A percentile compares a stretch with the other conserved stretches of the same genome.
Conservation (phyloP, 495 filamentous ascomycete species). For the Daldinia grandis region DNA sequence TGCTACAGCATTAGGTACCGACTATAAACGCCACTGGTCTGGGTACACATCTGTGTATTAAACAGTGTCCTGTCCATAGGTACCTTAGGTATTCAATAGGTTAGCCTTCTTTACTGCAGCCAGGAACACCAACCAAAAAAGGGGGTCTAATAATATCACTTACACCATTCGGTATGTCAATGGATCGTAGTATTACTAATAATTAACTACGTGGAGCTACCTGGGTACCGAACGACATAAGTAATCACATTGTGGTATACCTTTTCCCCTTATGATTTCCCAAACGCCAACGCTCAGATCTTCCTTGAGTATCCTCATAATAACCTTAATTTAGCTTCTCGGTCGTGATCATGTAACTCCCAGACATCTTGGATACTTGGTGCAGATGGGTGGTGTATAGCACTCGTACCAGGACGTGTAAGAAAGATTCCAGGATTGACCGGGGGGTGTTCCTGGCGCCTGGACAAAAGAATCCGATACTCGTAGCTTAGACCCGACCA, state of each 20-base stretch:
- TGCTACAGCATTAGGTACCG: too few species aligned
- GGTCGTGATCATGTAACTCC: conserved; percentile 19
- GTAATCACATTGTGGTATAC: background rate
- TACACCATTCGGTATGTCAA: too few species aligned
- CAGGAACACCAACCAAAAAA: too few species aligned
- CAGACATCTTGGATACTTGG: conserved; percentile 14
- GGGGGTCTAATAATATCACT: too few species aligned
- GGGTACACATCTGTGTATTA: too few species aligned
- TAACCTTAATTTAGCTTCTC: background rate
- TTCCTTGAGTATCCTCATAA: background rate
- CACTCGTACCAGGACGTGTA: conserved; percentile 22
- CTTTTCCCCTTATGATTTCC: background rate
- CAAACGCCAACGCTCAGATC: background rate
- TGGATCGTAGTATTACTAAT: background rate
- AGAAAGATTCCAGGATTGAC: conserved; percentile 10
- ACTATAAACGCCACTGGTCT: too few species aligned
- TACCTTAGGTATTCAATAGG: too few species aligned
- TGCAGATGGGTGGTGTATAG: conserved; percentile 10
- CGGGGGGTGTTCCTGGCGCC: background rate
- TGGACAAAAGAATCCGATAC: background rate
- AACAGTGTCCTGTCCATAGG: too few species aligned
- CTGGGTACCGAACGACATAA: background rate
- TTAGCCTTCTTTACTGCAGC: too few species aligned
- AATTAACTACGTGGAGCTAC: too few species aligned
- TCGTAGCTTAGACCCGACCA: background rate